Base-by-base conservation (phyloP, 352 stramenopile genomes). In the Globisporangium polare region DNA sequence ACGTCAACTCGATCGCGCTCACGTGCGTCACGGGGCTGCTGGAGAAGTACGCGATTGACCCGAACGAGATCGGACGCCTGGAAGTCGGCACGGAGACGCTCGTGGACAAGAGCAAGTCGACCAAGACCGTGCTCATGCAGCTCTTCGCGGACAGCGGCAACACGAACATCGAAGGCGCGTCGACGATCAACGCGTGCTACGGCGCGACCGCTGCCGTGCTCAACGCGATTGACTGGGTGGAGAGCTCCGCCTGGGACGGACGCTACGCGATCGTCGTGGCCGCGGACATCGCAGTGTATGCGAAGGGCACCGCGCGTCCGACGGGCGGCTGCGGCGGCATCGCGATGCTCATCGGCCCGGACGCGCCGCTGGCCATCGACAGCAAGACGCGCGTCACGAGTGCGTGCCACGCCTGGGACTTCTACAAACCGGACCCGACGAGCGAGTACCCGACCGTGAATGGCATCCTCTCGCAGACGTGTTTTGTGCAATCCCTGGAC, bases 41-140 rank as follows among this genome's bases (percentile, higher is more conserved):
- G 42, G 69, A 74, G 51, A 85, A 83, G 63, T 88, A 81, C 61
- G 52, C 60, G 17, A 68, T 92, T 8, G 47, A 67, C 13, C 59
- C 88, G 4, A 71, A 76, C 2, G 70, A 95, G 56, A 83, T 99
- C 31, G 97, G 96, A 20, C 78, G 96, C 9, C 73, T 99, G 1
- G 96, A 99, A 70, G 90, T 99, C 31, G 97, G 97, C 56, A 99
- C 97, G 3, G 97, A 99, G 83, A 98, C 95, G 47, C 78, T 99
- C 42, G 74, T 90, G 60, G 86, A 88, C 69, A 95, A 95, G 75
- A 92, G 78, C 65, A 95, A 89, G 74, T 92, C 83, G 37, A 86
- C 78, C 52, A 90, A 92, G 72, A 94, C 85, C 17, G 80, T 87
- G 61, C 83, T 92, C 50, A 90, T 90, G 80, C 71, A 83, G 51